These are phyloP conservation scores for Suillus spraguei DNA, from an alignment of 768 basidiomycete species.

Conservation along the genomic window DNA sequence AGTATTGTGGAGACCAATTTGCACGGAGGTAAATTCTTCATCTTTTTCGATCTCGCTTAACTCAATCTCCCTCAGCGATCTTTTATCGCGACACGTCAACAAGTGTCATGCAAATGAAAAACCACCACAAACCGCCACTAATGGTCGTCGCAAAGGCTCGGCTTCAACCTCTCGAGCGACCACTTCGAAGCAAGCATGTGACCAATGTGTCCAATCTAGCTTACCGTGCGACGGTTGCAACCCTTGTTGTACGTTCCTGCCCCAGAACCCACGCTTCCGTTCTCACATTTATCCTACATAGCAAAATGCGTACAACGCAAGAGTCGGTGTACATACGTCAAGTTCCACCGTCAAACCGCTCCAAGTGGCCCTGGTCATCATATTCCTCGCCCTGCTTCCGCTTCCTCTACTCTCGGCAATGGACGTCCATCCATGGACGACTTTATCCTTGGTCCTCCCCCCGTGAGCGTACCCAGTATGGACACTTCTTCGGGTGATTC, in stretches of 20 bases:
- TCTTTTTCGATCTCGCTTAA: conserved; percentile 10
- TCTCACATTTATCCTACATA: conserved; percentile 29
- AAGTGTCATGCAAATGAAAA: conserved; percentile 87
- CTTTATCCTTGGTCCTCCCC: conserved; percentile 44
- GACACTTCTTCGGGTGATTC: conserved; percentile 28
- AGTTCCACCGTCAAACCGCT: conserved; percentile 82
- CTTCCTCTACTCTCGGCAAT: conserved; percentile 30
- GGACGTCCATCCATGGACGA: conserved; percentile 40
- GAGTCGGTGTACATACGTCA: conserved; percentile 76
- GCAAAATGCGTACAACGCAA: conserved; percentile 78
- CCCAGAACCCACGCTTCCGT: conserved; percentile 11
- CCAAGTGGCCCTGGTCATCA: conserved; percentile 74
- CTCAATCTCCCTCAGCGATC: conserved; percentile 52
- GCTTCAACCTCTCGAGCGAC: conserved; percentile 70
- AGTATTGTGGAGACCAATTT: conserved; percentile 88
- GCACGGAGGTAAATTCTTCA: conserved; percentile 63
- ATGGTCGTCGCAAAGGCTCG: conserved; percentile 64
- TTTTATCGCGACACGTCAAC: conserved; percentile 84
- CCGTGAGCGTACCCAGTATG: conserved; percentile 35
- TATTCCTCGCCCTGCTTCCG: conserved; percentile 38
- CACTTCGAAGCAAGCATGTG: conserved; percentile 82
- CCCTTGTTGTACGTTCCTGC: conserved; percentile 63
- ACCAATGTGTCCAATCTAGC: conserved; percentile 78
- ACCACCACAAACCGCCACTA: conserved; percentile 34
- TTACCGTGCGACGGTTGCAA: conserved; percentile 80